Base-by-base conservation (phyloP, 495 filamentous ascomycete genomes). In the Penicillium desertorum region DNA sequence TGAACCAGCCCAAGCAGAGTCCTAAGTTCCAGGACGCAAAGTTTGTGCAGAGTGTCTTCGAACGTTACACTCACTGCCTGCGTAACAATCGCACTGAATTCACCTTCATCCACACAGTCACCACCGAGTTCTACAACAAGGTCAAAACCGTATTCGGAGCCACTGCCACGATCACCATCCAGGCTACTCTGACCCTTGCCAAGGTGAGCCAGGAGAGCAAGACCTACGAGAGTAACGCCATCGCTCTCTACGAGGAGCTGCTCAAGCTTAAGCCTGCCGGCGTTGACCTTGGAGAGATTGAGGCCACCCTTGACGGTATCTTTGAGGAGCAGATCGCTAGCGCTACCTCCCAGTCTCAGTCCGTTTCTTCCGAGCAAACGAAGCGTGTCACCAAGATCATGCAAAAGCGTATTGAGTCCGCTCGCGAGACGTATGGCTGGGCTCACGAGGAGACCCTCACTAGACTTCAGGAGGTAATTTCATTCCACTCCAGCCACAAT, bases 191-290 rank as follows among this genome's bases (percentile, higher is more conserved):
- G 61, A 70, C 67, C 2, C 65, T 76, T 32, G 73, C 73, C 44
- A 68, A 62, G 48, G 65, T 76, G 20, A 72, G 71, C 59, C 71
- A 71, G 55, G 68, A 70, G 50, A 65, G 64, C 14, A 71, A 66
- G 62, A 61, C 62, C n/a, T 72, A 70, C 45, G 70, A 76, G 62
- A 42, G 34, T 19, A 67, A 70, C 42, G 71, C 70, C 3, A 64
- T 71, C 23, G 27, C 61, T 14, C 63, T 74, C 2, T 73, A 71
- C 36, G 65, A 73, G 47, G 61, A 69, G 50, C 60, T 76, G 22
- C 63, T 73, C 29, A 61, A 64, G 25, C 58, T 63, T 20, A 58
- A 69, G 49, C 64, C 68, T 5, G 58, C 61, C 0, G 69, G 67
- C 19, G 58, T 72, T 57, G 70, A 76, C 48, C 45, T 62, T 30